These are phyloP conservation scores for Chaetomium sp. DNA, from an alignment of 2,329 filamentous ascomycete genomes.

Conservation along the genomic window DNA sequence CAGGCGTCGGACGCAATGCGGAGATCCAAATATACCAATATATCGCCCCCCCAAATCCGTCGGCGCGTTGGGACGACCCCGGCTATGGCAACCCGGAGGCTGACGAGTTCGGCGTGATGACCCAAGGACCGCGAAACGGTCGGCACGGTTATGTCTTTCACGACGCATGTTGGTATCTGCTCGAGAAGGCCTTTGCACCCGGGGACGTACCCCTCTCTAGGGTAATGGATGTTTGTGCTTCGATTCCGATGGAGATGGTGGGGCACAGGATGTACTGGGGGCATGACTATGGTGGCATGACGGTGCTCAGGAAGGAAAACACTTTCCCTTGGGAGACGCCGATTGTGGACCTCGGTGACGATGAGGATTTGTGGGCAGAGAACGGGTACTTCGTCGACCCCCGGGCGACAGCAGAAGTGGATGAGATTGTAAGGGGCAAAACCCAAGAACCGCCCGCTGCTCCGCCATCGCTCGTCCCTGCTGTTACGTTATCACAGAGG, in stretches of 20 bases:
- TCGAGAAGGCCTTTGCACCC: background rate
- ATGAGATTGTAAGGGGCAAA: background rate
- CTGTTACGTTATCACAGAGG: background rate
- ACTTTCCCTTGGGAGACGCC: background rate
- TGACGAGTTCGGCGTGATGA: background rate
- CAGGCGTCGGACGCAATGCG: background rate
- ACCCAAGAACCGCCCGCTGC: background rate
- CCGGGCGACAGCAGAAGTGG: background rate
- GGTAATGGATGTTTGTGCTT: conserved; percentile 1
- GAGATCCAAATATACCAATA: background rate
- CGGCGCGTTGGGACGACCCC: conserved; percentile 4
- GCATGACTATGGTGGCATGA: background rate
- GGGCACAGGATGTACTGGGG: background rate
- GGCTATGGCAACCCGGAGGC: background rate
- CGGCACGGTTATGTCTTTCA: conserved; percentile 1
- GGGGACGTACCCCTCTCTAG: background rate
- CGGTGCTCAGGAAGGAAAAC: background rate
- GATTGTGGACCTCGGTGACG: background rate
- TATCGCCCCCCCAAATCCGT: background rate
- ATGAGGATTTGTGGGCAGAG: background rate
- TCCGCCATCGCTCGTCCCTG: background rate
- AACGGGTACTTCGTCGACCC: background rate
- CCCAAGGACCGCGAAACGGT: background rate
- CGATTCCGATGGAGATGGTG: background rate
- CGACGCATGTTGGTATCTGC: conserved; percentile 1